These are phyloP conservation scores for Dillenia turbinata DNA, from an alignment of 164 flowering plant species.

Conservation along the genomic window DNA sequence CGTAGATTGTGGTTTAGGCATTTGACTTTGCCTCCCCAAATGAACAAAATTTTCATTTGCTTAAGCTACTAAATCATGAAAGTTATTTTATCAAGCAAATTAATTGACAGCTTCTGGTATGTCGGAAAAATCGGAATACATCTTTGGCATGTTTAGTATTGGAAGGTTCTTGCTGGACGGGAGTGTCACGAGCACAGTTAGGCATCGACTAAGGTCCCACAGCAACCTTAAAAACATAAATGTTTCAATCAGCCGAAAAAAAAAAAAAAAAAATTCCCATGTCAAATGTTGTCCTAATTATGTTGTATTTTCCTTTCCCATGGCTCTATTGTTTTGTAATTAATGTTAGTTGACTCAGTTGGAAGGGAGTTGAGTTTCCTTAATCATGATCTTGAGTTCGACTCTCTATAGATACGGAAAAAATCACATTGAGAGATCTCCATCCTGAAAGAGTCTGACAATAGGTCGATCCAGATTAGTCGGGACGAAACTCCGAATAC, in stretches of 20 bases:
- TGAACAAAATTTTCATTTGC: neutral
- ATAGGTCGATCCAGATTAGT: too few species aligned
- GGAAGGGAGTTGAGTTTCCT: too few species aligned
- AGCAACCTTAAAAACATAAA: neutral
- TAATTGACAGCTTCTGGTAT: neutral
- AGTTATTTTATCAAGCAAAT: neutral
- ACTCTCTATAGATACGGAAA: too few species aligned
- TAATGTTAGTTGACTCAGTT: neutral
- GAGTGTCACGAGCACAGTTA: neutral
- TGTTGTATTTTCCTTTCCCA: neutral
- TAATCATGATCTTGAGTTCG: too few species aligned
- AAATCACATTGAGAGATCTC: too few species aligned
- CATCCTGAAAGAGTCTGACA: too few species aligned
- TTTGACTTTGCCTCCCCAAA: too few species aligned
- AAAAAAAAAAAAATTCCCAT: neutral
- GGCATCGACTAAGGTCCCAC: neutral
- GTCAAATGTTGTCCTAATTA: neutral
- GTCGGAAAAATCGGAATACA: neutral
- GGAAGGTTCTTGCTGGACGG: neutral
- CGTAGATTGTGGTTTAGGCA: neutral
- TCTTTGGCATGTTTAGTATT: too few species aligned
- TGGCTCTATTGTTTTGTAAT: neutral
- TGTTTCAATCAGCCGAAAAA: neutral
- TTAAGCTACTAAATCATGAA: neutral
- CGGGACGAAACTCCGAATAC: neutral